Base-by-base conservation (phyloP, 371 early-diverging fungal genomes). In the Lichtheimia corymbifera region DNA sequence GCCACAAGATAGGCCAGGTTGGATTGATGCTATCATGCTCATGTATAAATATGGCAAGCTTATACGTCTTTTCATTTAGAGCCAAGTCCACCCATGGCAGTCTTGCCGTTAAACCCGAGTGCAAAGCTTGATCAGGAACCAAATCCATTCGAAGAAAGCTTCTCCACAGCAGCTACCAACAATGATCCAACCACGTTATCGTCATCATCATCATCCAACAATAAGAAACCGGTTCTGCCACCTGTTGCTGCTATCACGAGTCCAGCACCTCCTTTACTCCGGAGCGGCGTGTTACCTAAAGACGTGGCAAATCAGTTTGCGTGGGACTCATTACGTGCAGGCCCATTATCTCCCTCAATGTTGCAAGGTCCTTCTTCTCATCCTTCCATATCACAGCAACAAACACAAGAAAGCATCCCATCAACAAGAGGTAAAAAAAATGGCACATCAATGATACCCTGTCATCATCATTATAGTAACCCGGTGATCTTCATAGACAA, bases 131-230 rank as follows among this genome's bases (percentile, higher is more conserved):
- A 90, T 67, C 78, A 85, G 62, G 94, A 94, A 61, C 91, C 91
- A n/a, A 94, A 94, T 76, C 94, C 93, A 18, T 94, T 94, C 65
- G 94, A 92, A 63, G 84, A 90, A 63, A 91, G 90, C 61, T 35
- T 35, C 11, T 86, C 89, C 3, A 28, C 20, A 9, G 15, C 20
- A 9, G 15, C 25, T 50, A 4, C 17, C 35, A 30, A 27, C 43
- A 14, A 1, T 42, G 18, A 17, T 25, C 41, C 50, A 53, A 51
- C 13, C 1, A n/a, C 22, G 14, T 49, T 40, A 49, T 78, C 43
- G 47, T 64, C 56, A 51, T 40, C 43, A 22, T 27, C 49, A 12
- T 45, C 62, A 59, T 52, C 61, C 7, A 28, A 51, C 13, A 40
- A n/a, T 6, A 50, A 18, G 28, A 60, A 62, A 40, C 65, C 76